Percentiles rank a stretch among this genome's conserved stretches.
These are phyloP conservation scores for Clavaria fumosa DNA, from an alignment of 768 basidiomycete species.

Conservation along the genomic window DNA sequence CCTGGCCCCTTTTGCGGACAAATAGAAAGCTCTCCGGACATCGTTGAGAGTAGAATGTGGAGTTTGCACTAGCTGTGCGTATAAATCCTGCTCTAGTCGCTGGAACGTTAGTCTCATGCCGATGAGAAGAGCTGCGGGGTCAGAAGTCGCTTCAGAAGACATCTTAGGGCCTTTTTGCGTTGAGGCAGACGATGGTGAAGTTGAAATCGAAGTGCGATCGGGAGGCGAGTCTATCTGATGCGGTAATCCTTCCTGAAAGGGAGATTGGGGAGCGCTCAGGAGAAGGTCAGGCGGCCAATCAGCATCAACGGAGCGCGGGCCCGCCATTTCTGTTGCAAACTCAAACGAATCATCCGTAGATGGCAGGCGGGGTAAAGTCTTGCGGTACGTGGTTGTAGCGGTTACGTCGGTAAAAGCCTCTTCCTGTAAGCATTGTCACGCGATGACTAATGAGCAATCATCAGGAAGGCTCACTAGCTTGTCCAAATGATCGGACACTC, in stretches of 20 bases:
- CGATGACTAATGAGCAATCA: too few relatives aligned
- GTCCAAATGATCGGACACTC: conserved; percentile 43
- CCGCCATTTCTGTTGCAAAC: too few relatives aligned
- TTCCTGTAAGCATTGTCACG: too few relatives aligned
- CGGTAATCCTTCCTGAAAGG: background rate
- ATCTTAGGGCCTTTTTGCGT: conserved; percentile 3
- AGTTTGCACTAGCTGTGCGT: conserved; percentile 35
- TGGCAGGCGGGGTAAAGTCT: conserved; percentile 44
- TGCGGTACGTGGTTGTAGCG: conserved; percentile 16
- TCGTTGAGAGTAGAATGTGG: conserved; percentile 38
- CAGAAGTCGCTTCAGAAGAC: too few relatives aligned
- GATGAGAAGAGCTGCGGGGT: conserved; percentile 27
- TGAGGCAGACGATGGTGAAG: conserved; percentile 6
- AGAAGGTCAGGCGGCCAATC: too few relatives aligned
- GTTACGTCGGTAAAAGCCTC: too few relatives aligned
- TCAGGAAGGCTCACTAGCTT: conserved; percentile 31
- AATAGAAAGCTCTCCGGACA: conserved; percentile 40
- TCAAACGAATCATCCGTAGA: conserved; percentile 39
- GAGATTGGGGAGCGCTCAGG: background rate
- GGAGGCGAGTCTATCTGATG: conserved; percentile 7
- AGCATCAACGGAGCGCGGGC: too few relatives aligned
- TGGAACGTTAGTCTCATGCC: conserved; percentile 43
- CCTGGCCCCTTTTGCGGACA: conserved; percentile 35
- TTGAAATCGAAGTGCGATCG: conserved; percentile 1
- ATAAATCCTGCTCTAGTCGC: conserved; percentile 41